Evolutionary conservation across 148 eudicot genomes (phyloP).

Genomic region (Fagopyrum esculentum): DNA sequence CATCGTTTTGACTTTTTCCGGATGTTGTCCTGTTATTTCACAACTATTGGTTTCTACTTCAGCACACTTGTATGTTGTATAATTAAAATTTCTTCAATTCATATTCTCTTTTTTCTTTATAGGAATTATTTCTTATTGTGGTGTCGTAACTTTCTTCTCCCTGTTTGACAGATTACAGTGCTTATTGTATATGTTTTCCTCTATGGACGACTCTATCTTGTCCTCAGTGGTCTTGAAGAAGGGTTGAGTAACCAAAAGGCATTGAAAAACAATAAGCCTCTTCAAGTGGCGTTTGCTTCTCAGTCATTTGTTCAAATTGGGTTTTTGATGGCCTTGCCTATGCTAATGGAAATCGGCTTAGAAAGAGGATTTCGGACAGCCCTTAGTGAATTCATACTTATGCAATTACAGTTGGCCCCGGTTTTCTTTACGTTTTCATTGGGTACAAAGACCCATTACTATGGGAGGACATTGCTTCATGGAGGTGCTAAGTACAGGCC

Average conservation of each 20-base stretch:
- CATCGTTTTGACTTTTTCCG: slow-evolving; percentile 15
- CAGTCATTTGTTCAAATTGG: slow-evolving; percentile 17
- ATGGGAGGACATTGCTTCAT: slow-evolving; percentile 18
- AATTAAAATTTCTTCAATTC: not conserved
- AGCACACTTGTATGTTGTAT: slow-evolving; percentile 10
- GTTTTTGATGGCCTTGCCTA: slow-evolving; percentile 16
- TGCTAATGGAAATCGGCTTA: slow-evolving; percentile 12
- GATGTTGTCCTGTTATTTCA: slow-evolving; percentile 16
- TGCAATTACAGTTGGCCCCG: slow-evolving; percentile 16
- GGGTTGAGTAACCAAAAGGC: not conserved
- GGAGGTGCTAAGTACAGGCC: slow-evolving; percentile 18
- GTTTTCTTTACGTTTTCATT: slow-evolving; percentile 15
- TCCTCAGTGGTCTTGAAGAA: slow-evolving; percentile 16
- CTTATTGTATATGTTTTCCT: slow-evolving; percentile 13
- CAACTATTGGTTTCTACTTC: slow-evolving; percentile 17
- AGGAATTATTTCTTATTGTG: not conserved
- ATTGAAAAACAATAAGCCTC: slow-evolving; percentile 12
- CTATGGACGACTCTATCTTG: slow-evolving; percentile 16
- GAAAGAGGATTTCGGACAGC: slow-evolving; percentile 19
- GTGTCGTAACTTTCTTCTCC: slow-evolving; percentile 5
- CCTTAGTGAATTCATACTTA: slow-evolving; percentile 12
- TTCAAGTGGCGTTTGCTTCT: slow-evolving; percentile 3
- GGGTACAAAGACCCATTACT: slow-evolving; percentile 17
- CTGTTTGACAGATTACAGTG: slow-evolving; percentile 12
- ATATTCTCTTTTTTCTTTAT: not conserved